Base-by-base conservation (phyloP, 306 rosid species). In the Malus fusca region DNA sequence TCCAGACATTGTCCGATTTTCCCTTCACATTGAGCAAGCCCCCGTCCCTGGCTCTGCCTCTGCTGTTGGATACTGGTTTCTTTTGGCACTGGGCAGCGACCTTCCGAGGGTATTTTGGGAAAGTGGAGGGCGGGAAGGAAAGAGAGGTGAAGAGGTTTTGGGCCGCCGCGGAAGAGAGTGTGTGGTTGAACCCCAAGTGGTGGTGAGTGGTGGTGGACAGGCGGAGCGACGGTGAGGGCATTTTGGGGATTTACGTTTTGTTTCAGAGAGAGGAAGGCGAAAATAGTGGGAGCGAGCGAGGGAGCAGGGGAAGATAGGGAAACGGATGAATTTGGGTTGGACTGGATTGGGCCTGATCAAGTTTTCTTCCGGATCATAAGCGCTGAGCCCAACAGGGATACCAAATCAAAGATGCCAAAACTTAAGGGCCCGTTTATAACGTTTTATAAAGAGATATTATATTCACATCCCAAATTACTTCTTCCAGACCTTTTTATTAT, bases 1-100 rank as follows among this genome's bases (percentile, higher is more conserved):
- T 92, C 98, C 98, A 94, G 21, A 90, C 90, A 68, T 95, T 95
- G 6, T 89, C 96, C 82, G 89, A 84, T 78, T 87, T 87, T 5
- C 97, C 96, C 85, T 78, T 88, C 37, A 83, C 73, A 17, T 68
- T 80, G 37, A 35, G 13, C 13, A 52, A 43, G 28, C 80, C 78
- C 31, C 60, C 73, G 35, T 79, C 84, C 71, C 80, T 40, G 78
- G 25, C 72, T 19, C 43, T 52, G 64, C 53, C 43, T 15, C 23
- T 53, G 46, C 69, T 78, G 69, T 52, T 52, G 71, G 68, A 65
- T 8, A 30, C 68, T 73, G 84, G 82, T 75, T 82, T 82, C 66
- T 81, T 85, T 19, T 72, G 85, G 74, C 84, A 48, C 72, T 75
- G 88, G 35, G 84, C 78, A 28, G 72, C 42, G 56, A 80, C 42